Percentiles rank a stretch among this genome's conserved stretches.
These are phyloP conservation scores for Exobasidium rhododendri DNA, from an alignment of 1,284 basidiomycete genomes.

Conservation along the genomic window DNA sequence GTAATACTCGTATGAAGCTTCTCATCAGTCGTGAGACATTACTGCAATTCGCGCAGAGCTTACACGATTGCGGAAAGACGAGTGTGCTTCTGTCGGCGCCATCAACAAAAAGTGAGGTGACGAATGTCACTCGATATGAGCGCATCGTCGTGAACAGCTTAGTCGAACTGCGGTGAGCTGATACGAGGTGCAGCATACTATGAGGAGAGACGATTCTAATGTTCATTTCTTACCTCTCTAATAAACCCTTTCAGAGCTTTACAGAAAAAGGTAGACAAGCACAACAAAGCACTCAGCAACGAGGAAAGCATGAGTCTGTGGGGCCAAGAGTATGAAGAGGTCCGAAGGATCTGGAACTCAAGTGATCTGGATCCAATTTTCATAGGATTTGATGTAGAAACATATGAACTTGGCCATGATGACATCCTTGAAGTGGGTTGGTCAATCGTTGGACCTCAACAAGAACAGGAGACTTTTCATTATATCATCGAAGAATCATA, in stretches of 20 bases:
- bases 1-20: not conserved
- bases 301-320: not conserved
- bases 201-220: not conserved
- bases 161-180: not conserved
- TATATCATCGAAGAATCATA: conserved; percentile 1
- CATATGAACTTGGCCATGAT: not conserved
- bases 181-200: not conserved
- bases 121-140: not conserved
- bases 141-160: not conserved
- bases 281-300: not conserved
- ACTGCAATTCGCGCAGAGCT: not conserved
- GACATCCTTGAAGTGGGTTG: conserved; percentile 2
- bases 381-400: not conserved
- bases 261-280: not conserved
- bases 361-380: not conserved
- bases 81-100: not conserved
- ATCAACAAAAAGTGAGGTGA: not conserved
- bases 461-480: not conserved
- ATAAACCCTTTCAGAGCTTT: not conserved
- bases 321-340: conserved; percentile 2
- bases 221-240: not conserved
- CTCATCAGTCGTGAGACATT: not conserved
- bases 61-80: not conserved
- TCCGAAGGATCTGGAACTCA: not conserved
- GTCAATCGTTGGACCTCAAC: not conserved